phyloP scores from a whole-genome alignment of 768 basidiomycete genomes.

The Lentinula sp. region DNA sequence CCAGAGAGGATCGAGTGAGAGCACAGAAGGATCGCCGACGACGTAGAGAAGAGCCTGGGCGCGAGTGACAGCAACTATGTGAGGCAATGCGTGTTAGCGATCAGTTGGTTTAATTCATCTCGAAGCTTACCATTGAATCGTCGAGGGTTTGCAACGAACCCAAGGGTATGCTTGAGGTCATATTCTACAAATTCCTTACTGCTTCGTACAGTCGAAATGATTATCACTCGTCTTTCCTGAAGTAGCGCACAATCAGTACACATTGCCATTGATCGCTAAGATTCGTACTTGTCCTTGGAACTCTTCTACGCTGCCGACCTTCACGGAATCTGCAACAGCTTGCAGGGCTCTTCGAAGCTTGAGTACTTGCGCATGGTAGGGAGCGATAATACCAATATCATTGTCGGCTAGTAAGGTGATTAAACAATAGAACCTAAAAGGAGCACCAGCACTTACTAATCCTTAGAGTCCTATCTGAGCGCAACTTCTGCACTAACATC shows the following conservation, averaged over 20 bases:
- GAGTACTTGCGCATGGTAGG: slow-evolving; percentile 54
- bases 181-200: slow-evolving; percentile 41
- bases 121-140: slow-evolving; percentile 48
- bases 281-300: slow-evolving; percentile 55
- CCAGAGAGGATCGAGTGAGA: slow-evolving; percentile 57
- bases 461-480: slow-evolving; percentile 27
- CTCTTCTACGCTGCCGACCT: slow-evolving; percentile 62
- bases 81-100: not conserved
- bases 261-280: not conserved
- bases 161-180: slow-evolving; percentile 49
- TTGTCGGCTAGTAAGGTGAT: slow-evolving; percentile 27
- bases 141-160: slow-evolving; percentile 40
- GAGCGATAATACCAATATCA: slow-evolving; percentile 57
- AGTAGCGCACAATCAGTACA: not conserved
- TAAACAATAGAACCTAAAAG: not conserved
- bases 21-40: slow-evolving; percentile 52
- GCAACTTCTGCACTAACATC: slow-evolving; percentile 32
- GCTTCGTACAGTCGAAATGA: slow-evolving; percentile 54
- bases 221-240: slow-evolving; percentile 51
- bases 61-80: slow-evolving; percentile 58
- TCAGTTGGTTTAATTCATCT: not conserved
- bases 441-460: slow-evolving; percentile 14
- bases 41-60: slow-evolving; percentile 59
- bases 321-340: slow-evolving; percentile 32
- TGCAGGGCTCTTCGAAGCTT: slow-evolving; percentile 37